Evolutionary conservation across 2,329 filamentous ascomycete genomes (phyloP).

Genomic region (Ophiocordyceps camponoti-leonardi): DNA sequence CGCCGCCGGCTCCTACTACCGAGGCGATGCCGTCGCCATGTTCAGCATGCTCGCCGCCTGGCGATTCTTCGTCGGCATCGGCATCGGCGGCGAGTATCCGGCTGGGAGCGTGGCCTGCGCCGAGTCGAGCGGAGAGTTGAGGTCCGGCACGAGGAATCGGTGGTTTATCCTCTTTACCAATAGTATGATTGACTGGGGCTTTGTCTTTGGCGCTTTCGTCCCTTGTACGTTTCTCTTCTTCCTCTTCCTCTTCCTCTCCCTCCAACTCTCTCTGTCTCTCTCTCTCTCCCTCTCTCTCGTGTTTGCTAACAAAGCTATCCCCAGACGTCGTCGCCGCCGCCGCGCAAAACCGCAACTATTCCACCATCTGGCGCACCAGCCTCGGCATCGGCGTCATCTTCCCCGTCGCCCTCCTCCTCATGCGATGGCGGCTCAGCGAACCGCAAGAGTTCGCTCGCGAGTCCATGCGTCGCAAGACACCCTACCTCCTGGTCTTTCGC

Average conservation of each 20-base stretch:
- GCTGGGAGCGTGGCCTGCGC: conserved; percentile 71
- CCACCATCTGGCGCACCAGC: conserved; percentile 66
- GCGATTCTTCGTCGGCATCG: conserved; percentile 65
- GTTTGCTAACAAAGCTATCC: not conserved
- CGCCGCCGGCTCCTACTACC: conserved; percentile 57
- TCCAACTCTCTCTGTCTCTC: too few species aligned
- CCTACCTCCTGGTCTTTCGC: conserved; percentile 35
- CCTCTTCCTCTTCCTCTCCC: too few species aligned
- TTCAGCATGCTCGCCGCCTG: conserved; percentile 65
- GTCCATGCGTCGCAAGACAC: conserved; percentile 45
- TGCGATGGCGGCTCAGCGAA: conserved; percentile 59
- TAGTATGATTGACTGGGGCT: conserved; percentile 69
- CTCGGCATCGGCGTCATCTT: conserved; percentile 68
- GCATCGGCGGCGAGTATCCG: conserved; percentile 72
- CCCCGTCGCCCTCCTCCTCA: conserved; percentile 50
- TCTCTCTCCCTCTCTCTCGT: not conserved
- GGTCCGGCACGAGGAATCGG: conserved; percentile 62
- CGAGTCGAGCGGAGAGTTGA: conserved; percentile 70
- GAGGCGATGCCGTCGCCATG: conserved; percentile 51
- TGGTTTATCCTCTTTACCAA: conserved; percentile 91
- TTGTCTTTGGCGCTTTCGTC: conserved; percentile 64
- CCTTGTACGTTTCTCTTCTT: conserved; percentile 26
- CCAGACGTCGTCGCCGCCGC: conserved; percentile 34
- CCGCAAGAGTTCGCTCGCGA: conserved; percentile 61
- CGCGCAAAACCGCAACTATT: conserved; percentile 42